phyloP scores from a whole-genome alignment of 495 filamentous ascomycete species.

The Trichoderma parareesei region DNA sequence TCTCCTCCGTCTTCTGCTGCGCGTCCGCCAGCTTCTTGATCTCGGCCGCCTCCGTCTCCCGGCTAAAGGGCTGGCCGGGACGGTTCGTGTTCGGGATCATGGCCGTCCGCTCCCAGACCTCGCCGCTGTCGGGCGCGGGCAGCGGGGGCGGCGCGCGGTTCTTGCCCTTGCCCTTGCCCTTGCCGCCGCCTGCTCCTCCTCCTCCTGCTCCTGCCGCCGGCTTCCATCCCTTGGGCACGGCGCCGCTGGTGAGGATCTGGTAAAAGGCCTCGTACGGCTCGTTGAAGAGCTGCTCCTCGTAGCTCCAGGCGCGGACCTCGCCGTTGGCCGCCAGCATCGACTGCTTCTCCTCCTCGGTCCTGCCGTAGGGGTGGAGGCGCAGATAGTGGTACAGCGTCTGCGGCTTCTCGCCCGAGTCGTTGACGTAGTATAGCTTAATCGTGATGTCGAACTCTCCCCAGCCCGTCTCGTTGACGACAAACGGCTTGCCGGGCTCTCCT shows the following conservation, averaged over 20 bases:
- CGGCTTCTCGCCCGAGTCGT: constrained; percentile 79
- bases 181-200: constrained; percentile 26
- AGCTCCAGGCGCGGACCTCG: constrained; percentile 63
- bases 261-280: constrained; percentile 89
- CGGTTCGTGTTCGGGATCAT: constrained; percentile 59
- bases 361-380: constrained; percentile 82
- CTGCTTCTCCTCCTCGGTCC: constrained; percentile 63
- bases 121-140: constrained; percentile 29
- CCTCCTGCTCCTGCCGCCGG: constrained; percentile 15
- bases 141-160: constrained; percentile 9
- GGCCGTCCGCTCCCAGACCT: constrained; percentile 53
- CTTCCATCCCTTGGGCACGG: constrained; percentile 27
- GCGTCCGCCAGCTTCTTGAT: constrained; percentile 64
- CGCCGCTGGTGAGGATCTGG: constrained; percentile 65
- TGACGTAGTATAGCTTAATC: constrained; percentile 83
- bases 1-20: constrained; percentile 58
- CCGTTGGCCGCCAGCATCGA: constrained; percentile 51
- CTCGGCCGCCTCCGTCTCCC: constrained; percentile 65
- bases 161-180: constrained; percentile 29
- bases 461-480: constrained; percentile 82
- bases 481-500: constrained; percentile 63
- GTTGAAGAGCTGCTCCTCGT: constrained; percentile 92
- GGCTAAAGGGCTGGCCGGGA: constrained; percentile 63
- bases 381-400: constrained; percentile 86
- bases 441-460: constrained; percentile 98